Percentiles rank a stretch among this genome's conserved stretches.
Conservation (phyloP, 139 green algal species). For the Coccomyxa sp. region DNA sequence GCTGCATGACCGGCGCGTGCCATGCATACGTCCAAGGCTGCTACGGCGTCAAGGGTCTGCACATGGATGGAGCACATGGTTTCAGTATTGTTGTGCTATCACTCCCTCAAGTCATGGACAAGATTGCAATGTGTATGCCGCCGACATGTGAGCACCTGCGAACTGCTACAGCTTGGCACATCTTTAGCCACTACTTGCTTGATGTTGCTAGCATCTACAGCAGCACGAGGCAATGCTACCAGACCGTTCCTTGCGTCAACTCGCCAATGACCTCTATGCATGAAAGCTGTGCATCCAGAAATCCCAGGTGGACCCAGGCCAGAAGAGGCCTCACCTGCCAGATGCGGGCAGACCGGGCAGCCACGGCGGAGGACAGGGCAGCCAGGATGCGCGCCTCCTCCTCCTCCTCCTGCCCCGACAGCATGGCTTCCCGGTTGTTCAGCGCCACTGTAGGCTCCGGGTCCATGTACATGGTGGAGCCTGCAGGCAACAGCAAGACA, state of each 20-base stretch:
- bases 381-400: conserved; percentile 58
- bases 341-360: not conserved
- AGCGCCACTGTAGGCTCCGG: conserved; percentile 61
- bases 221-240: too few relatives aligned
- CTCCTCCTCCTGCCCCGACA: conserved; percentile 52
- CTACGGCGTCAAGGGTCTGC: conserved; percentile 34
- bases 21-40: conserved; percentile 58
- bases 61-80: not conserved
- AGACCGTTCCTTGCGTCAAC: too few relatives aligned
- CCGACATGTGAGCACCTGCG: not conserved
- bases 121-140: not conserved
- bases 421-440: conserved; percentile 72
- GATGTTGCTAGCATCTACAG: too few relatives aligned
- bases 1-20: conserved; percentile 54
- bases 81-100: not conserved
- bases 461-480: conserved; percentile 86
- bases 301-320: too few relatives aligned
- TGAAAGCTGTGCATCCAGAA: too few relatives aligned
- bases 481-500: conserved; percentile 3
- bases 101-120: not conserved
- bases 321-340: conserved; percentile 23
- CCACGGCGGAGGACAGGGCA: conserved; percentile 14
- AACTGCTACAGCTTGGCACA: not conserved
- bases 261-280: too few relatives aligned
- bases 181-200: not conserved